phyloP scores from a whole-genome alignment of 768 basidiomycete genomes.

The Boletus sp. region DNA sequence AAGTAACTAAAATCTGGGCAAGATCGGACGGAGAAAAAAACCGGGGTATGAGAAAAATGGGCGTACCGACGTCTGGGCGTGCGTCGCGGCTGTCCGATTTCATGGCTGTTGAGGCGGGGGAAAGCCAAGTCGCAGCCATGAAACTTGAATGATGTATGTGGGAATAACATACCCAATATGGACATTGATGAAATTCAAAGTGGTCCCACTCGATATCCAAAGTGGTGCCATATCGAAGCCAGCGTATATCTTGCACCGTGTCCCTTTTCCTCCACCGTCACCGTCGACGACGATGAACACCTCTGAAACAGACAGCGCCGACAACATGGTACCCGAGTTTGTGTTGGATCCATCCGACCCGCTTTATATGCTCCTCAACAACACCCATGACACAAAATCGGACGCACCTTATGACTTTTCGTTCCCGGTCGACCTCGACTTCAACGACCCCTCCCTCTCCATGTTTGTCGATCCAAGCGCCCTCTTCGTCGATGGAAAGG shows the following conservation, averaged over 20 bases:
- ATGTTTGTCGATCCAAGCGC: conserved; percentile 65
- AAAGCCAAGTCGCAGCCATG: background rate
- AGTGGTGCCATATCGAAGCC: conserved; percentile 23
- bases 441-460: conserved; percentile 40
- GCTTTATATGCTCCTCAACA: conserved; percentile 54
- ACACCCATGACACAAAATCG: conserved; percentile 34
- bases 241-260: background rate
- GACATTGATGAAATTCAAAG: conserved; percentile 16
- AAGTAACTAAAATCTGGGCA: conserved; percentile 69
- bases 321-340: conserved; percentile 34
- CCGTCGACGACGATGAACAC: conserved; percentile 17
- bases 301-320: conserved; percentile 11
- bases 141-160: conserved; percentile 14
- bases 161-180: conserved; percentile 23
- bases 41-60: fast-evolving
- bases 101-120: conserved; percentile 2
- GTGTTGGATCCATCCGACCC: conserved; percentile 55
- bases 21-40: background rate
- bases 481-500: conserved; percentile 42
- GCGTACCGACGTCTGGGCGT: conserved; percentile 19
- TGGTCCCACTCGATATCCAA: conserved; percentile 21
- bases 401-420: conserved; percentile 39
- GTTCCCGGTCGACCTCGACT: conserved; percentile 58
- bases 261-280: background rate
- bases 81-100: conserved; percentile 1